These are phyloP conservation scores for Colletotrichum eremochloae DNA, from an alignment of 2,329 filamentous ascomycete genomes.

Conservation along the genomic window DNA sequence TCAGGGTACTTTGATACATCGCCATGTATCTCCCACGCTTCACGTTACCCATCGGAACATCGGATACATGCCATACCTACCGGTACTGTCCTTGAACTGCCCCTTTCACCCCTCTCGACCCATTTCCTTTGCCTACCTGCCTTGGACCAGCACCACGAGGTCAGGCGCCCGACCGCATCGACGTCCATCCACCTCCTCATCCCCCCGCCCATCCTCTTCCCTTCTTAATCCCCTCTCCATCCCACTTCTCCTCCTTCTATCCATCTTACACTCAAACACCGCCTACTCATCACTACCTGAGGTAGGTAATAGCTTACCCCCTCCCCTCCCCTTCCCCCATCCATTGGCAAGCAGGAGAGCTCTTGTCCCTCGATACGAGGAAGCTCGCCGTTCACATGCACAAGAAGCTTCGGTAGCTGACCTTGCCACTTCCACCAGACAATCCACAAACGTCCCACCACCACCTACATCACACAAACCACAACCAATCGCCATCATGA, in stretches of 20 bases:
- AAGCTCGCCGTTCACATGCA: neutral
- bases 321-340: neutral
- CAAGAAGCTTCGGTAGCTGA: conserved; percentile 15
- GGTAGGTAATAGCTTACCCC: conserved; percentile 20
- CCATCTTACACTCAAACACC: conserved; percentile 29
- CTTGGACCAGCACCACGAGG: conserved; percentile 24
- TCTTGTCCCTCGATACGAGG: conserved; percentile 9
- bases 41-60: neutral
- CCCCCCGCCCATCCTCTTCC: conserved; percentile 2
- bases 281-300: conserved; percentile 19
- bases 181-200: conserved; percentile 32
- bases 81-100: neutral
- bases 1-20: conserved; percentile 8
- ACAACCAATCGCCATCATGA: conserved; percentile 49
- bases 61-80: conserved; percentile 2
- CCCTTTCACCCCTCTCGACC: conserved; percentile 23
- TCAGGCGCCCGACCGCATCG: conserved; percentile 35
- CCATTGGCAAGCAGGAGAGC: conserved; percentile 7
- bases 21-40: conserved; percentile 7
- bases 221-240: conserved; percentile 38
- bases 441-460: conserved; percentile 20
- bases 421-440: conserved; percentile 6
- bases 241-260: conserved; percentile 27
- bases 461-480: conserved; percentile 25
- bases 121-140: conserved; percentile 14